Percentiles rank a stretch among this genome's conserved stretches.
phyloP scores from a whole-genome alignment of 257 asterid species.

The Solanum gandarillasii region DNA sequence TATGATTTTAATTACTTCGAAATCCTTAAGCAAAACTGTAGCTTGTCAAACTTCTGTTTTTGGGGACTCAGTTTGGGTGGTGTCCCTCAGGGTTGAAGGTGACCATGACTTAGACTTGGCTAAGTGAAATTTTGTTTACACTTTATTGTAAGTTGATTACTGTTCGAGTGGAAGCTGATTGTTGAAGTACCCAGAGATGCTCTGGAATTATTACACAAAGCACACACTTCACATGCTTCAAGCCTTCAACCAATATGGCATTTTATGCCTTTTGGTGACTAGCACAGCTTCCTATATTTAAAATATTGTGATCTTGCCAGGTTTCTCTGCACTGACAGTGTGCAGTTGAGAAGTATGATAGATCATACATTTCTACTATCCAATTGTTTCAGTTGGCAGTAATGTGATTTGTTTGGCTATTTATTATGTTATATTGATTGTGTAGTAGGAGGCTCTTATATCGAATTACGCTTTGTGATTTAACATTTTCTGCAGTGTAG shows the following conservation, averaged over 20 bases:
- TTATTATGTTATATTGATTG: background rate
- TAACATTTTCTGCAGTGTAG: background rate
- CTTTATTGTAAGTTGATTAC: background rate
- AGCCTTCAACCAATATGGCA: slow-evolving; percentile 26
- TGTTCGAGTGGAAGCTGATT: slow-evolving; percentile 47
- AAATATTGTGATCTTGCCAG: slow-evolving; percentile 75
- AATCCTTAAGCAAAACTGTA: background rate
- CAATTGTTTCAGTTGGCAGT: background rate
- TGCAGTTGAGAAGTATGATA: slow-evolving; percentile 99
- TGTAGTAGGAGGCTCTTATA: background rate
- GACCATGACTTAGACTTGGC: background rate
- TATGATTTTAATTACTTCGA: background rate
- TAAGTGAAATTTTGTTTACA: background rate
- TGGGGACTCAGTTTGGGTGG: background rate
- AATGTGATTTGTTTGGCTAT: background rate
- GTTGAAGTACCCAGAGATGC: background rate
- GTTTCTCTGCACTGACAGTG: slow-evolving; percentile 99
- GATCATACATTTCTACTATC: slow-evolving; percentile 42
- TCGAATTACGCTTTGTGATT: background rate
- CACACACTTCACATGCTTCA: slow-evolving; percentile 23
- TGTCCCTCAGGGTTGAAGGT: background rate
- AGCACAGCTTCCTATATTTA: slow-evolving; percentile 63
- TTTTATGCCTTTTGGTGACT: slow-evolving; percentile 31
- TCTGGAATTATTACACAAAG: background rate
- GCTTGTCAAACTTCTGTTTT: background rate